Evolutionary conservation across 768 basidiomycete genomes (phyloP).

Genomic region (Tricholomella constricta): DNA sequence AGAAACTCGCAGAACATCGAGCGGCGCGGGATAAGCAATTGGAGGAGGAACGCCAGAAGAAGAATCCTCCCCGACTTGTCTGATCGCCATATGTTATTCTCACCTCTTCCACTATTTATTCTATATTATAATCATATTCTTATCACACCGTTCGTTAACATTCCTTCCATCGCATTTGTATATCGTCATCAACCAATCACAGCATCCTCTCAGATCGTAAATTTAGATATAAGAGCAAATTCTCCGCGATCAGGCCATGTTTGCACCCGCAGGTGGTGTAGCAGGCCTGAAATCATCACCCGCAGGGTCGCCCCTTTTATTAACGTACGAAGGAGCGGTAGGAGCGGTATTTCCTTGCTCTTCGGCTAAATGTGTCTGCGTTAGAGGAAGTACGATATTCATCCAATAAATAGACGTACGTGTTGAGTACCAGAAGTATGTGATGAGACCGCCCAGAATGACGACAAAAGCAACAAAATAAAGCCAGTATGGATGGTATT

Average conservation of each 20-base stretch:
- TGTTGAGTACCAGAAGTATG: slow-evolving; percentile 85
- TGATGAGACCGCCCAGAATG: slow-evolving; percentile 70
- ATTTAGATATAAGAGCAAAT: background rate
- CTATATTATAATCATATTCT: background rate
- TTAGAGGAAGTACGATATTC: background rate
- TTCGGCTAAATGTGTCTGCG: no score
- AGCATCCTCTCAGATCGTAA: background rate
- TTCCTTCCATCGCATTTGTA: background rate
- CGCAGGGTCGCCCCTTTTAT: slow-evolving; percentile 19
- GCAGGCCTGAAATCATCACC: background rate
- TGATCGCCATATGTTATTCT: background rate
- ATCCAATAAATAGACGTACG: slow-evolving; percentile 51
- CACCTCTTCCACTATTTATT: background rate
- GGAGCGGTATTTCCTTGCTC: slow-evolving; percentile 21
- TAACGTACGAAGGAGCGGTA: slow-evolving; percentile 22
- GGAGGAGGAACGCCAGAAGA: slow-evolving; percentile 23
- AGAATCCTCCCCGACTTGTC: slow-evolving; percentile 26
- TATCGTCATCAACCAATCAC: background rate
- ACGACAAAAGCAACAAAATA: slow-evolving; percentile 82
- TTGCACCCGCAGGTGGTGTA: background rate
- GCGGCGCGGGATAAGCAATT: slow-evolving; percentile 49
- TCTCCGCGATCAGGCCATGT: background rate
- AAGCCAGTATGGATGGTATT: slow-evolving; percentile 84
- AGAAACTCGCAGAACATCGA: slow-evolving; percentile 56
- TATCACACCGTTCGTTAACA: background rate